A percentile compares a stretch with the other conserved stretches of the same genome.
phyloP scores from a whole-genome alignment of 2,329 filamentous ascomycete species.

The Xylariales sp. region DNA sequence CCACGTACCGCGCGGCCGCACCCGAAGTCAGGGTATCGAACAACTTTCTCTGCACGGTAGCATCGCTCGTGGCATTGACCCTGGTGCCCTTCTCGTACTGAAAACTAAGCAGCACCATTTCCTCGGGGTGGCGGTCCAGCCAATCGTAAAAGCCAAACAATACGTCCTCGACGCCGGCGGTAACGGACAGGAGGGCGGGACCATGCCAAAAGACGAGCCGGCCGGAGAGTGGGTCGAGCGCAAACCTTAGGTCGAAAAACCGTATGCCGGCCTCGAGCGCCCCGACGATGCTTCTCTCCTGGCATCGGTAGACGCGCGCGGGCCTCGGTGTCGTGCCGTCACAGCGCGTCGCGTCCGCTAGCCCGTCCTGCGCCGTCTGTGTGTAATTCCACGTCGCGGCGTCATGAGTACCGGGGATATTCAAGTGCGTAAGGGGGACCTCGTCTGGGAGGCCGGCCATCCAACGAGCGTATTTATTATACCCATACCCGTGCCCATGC shows the following conservation, averaged over 20 bases:
- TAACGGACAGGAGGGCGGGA: conserved; percentile 57
- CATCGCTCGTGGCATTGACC: conserved; percentile 50
- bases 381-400: conserved; percentile 64
- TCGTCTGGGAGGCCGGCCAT: conserved; percentile 58
- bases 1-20: conserved; percentile 55
- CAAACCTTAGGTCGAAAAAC: conserved; percentile 63
- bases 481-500: conserved; percentile 8
- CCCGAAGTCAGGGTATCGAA: conserved; percentile 54
- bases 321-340: conserved; percentile 48
- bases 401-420: conserved; percentile 64
- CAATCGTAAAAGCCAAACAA: conserved; percentile 61
- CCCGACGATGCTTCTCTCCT: conserved; percentile 51
- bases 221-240: conserved; percentile 58
- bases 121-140: conserved; percentile 59
- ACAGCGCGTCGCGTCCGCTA: conserved; percentile 54
- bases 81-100: conserved; percentile 58
- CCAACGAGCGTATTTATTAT: conserved; percentile 52
- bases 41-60: conserved; percentile 53
- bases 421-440: conserved; percentile 58
- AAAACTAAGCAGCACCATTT: conserved; percentile 59
- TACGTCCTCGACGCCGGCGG: conserved; percentile 57
- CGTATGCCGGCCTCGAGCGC: conserved; percentile 60
- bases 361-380: conserved; percentile 54
- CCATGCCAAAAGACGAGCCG: conserved; percentile 62
- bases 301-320: conserved; percentile 56